Evolutionary conservation across 768 basidiomycete species (phyloP).

Genomic region (Calocybe cyanea): DNA sequence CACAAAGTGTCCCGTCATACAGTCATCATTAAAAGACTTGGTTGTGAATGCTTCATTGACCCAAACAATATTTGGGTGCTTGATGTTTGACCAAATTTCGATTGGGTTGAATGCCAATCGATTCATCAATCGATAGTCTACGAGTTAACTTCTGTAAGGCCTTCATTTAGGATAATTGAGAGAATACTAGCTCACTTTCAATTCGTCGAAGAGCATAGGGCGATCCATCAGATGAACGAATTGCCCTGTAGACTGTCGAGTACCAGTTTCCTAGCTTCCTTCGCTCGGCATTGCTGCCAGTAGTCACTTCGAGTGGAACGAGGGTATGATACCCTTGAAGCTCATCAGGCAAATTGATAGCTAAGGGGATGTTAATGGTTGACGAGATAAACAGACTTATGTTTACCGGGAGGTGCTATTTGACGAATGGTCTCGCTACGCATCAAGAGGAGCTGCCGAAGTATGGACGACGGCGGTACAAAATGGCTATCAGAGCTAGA

Average conservation of each 20-base stretch:
- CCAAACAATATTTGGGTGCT: slow-evolving; percentile 81
- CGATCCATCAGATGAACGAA: slow-evolving; percentile 69
- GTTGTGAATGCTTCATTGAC: slow-evolving; percentile 95
- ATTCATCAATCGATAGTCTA: slow-evolving; percentile 81
- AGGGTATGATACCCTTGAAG: slow-evolving; percentile 89
- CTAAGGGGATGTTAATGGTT: slow-evolving; percentile 32
- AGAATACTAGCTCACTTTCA: slow-evolving; percentile 71
- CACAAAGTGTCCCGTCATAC: slow-evolving; percentile 41
- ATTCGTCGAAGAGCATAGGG: slow-evolving; percentile 78
- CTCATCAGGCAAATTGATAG: slow-evolving; percentile 74
- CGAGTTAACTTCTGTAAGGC: slow-evolving; percentile 6
- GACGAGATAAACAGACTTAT: not conserved
- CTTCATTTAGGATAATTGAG: slow-evolving; percentile 4
- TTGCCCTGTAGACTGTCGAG: slow-evolving; percentile 81
- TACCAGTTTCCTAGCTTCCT: slow-evolving; percentile 84
- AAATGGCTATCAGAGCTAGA: slow-evolving; percentile 59
- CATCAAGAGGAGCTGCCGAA: slow-evolving; percentile 41
- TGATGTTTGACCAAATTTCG: slow-evolving; percentile 81
- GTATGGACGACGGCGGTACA: slow-evolving; percentile 45
- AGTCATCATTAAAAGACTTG: slow-evolving; percentile 86
- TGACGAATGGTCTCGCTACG: slow-evolving; percentile 68
- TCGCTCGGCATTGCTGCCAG: slow-evolving; percentile 39
- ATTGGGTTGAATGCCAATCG: slow-evolving; percentile 79
- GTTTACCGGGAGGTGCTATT: slow-evolving; percentile 33
- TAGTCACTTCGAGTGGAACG: slow-evolving; percentile 65